Conservation (phyloP, 2,329 filamentous ascomycete species). For the Cryoendolithus antarcticus region DNA sequence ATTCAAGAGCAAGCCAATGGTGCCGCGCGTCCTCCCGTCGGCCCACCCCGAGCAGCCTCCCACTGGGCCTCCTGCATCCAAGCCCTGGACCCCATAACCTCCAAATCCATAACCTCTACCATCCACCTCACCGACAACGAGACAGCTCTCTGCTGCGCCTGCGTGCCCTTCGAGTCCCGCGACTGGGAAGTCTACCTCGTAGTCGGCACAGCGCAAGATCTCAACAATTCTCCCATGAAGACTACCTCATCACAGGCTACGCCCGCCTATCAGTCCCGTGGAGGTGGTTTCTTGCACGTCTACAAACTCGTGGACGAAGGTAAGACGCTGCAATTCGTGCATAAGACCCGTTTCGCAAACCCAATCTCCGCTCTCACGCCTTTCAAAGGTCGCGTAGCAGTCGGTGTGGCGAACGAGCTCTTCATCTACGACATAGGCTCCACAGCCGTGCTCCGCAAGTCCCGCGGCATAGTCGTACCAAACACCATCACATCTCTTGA, state of each 20-base stretch:
- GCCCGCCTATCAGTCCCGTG: conserved; percentile 5
- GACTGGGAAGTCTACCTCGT: conserved; percentile 81
- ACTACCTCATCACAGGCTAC: neutral
- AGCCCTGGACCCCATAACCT: conserved; percentile 65
- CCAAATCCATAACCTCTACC: conserved; percentile 49
- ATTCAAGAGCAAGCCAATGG: conserved; percentile 1
- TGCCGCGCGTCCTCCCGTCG: conserved; percentile 35
- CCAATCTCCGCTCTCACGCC: conserved; percentile 77
- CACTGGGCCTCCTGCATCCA: conserved; percentile 96
- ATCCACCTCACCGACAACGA: conserved; percentile 83
- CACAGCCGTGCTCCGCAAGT: conserved; percentile 82
- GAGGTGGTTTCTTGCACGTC: conserved; percentile 68
- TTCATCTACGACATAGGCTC: conserved; percentile 88
- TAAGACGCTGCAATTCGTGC: conserved; percentile 78
- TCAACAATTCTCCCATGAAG: conserved; percentile 29
- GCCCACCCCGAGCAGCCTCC: conserved; percentile 68
- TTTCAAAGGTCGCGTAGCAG: conserved; percentile 82
- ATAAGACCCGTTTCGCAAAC: conserved; percentile 86
- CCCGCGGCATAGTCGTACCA: conserved; percentile 27
- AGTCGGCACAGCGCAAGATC: conserved; percentile 86
- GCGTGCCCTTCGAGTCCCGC: conserved; percentile 77
- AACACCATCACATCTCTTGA: conserved; percentile 74
- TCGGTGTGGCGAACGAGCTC: conserved; percentile 69
- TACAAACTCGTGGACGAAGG: conserved; percentile 83
- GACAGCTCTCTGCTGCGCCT: conserved; percentile 72